These are phyloP conservation scores for Xerocomellus chrysenteron DNA, from an alignment of 768 basidiomycete genomes.

Conservation along the genomic window DNA sequence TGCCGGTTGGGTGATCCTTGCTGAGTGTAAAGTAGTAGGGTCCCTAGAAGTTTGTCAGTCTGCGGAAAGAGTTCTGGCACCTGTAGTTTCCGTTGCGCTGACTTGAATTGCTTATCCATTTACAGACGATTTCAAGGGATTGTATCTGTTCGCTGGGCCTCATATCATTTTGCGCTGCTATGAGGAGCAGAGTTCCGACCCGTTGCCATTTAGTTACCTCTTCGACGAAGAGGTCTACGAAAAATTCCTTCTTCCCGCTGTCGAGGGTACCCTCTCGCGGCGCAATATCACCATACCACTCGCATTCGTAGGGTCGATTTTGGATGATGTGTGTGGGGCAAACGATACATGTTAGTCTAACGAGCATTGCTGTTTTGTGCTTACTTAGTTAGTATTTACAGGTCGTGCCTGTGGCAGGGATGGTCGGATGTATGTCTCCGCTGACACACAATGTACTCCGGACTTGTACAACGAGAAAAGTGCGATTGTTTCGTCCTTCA, in stretches of 20 bases:
- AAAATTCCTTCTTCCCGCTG: constrained; percentile 1
- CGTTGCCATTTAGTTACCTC: constrained; percentile 2
- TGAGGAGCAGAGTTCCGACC: constrained; percentile 12
- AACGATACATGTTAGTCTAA: constrained; percentile 6
- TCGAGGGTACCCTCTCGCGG: not conserved
- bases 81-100: not conserved
- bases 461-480: constrained; percentile 16
- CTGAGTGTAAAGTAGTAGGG: constrained; percentile 1
- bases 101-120: not conserved
- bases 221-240: not conserved
- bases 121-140: constrained; percentile 12
- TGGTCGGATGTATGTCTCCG: not conserved
- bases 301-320: constrained; percentile 13
- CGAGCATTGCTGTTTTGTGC: not conserved
- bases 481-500: not conserved
- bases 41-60: constrained; percentile 15
- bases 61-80: not conserved
- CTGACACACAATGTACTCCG: not conserved
- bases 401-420: constrained; percentile 4
- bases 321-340: constrained; percentile 11
- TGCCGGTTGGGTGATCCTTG: constrained; percentile 6
- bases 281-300: constrained; percentile 1
- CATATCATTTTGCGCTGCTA: constrained; percentile 14
- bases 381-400: not conserved
- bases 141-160: constrained; percentile 20